Evolutionary conservation across 305 asterid genomes (phyloP).

Genomic region (Fraxinus angustifolia): DNA sequence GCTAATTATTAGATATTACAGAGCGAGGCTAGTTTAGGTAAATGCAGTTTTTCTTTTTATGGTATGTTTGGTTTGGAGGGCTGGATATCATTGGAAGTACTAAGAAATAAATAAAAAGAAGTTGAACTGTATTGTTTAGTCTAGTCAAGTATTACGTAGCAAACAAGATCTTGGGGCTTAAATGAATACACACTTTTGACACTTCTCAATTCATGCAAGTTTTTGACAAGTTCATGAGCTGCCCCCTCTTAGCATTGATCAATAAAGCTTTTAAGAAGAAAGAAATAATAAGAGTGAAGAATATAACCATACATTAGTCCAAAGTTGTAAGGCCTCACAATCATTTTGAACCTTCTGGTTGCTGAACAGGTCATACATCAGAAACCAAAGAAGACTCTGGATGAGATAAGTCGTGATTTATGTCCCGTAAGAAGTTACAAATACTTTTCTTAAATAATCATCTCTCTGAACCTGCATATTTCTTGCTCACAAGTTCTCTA

Average conservation of each 20-base stretch:
- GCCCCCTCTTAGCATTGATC: background rate
- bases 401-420: conserved; percentile 88
- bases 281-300: background rate
- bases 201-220: background rate
- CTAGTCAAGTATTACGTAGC: background rate
- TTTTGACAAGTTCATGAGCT: background rate
- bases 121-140: background rate
- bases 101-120: background rate
- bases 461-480: background rate
- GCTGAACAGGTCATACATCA: conserved; percentile 81
- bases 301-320: background rate
- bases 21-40: background rate
- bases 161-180: background rate
- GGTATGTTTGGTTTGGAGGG: background rate
- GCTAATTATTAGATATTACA: background rate
- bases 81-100: background rate
- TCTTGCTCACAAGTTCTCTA: conserved; percentile 13
- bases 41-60: background rate
- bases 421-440: conserved; percentile 63
- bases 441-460: background rate
- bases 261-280: background rate
- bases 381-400: conserved; percentile 88
- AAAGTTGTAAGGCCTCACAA: background rate
- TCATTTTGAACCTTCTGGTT: conserved; percentile 18
- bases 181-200: background rate